Evolutionary conservation across 2,329 filamentous ascomycete genomes (phyloP).

Genomic region (Colletotrichum liriopes): DNA sequence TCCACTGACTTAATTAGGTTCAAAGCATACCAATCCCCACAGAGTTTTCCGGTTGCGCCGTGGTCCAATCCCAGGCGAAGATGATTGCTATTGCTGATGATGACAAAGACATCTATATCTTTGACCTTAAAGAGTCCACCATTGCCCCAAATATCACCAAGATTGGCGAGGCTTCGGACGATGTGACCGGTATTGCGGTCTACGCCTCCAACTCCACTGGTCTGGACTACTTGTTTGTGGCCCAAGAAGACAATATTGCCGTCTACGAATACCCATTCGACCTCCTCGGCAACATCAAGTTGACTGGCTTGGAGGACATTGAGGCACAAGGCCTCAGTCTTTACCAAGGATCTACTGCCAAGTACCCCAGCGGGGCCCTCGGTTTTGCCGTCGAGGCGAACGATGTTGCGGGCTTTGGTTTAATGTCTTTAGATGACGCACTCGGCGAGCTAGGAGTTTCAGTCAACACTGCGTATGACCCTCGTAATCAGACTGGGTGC

Average conservation of each 20-base stretch:
- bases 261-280: constrained; percentile 57
- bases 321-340: constrained; percentile 60
- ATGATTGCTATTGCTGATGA: constrained; percentile 60
- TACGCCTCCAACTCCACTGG: constrained; percentile 53
- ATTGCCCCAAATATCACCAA: constrained; percentile 53
- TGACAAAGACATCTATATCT: constrained; percentile 54
- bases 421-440: constrained; percentile 55
- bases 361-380: constrained; percentile 57
- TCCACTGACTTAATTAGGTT: constrained; percentile 47
- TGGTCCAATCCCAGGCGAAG: constrained; percentile 52
- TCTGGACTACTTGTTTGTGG: constrained; percentile 59
- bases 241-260: constrained; percentile 55
- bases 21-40: constrained; percentile 60
- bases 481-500: constrained; percentile 48
- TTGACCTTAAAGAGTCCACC: constrained; percentile 58
- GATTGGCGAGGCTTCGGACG: constrained; percentile 54
- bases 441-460: constrained; percentile 53
- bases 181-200: constrained; percentile 59
- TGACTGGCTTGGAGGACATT: constrained; percentile 58
- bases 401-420: constrained; percentile 56
- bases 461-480: constrained; percentile 57
- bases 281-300: constrained; percentile 53
- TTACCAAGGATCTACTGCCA: constrained; percentile 55
- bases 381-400: constrained; percentile 60
- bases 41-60: constrained; percentile 61